Base-by-base conservation (phyloP, 2,329 filamentous ascomycete genomes). In the Orbilia brochopaga region DNA sequence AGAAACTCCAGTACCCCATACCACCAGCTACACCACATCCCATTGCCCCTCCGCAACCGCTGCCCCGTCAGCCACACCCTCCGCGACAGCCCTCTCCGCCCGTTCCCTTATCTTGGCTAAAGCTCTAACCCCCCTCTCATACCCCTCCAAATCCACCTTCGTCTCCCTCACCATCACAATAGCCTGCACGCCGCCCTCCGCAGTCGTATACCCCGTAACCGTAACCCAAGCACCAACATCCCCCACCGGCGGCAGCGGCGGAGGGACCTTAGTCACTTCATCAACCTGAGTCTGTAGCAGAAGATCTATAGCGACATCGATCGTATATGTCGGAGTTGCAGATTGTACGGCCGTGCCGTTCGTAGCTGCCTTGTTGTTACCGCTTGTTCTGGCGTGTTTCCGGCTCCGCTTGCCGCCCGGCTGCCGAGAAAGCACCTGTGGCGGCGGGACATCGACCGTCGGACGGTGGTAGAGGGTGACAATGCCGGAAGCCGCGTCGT, bases 401-500 rank as follows among this genome's bases (percentile, higher is more conserved):
- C n/a, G n/a, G n/a, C n/a, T n/a, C n/a, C n/a, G n/a, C n/a, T n/a
- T n/a, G n/a, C n/a, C n/a, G n/a, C n/a, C n/a, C n/a, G n/a, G n/a
- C n/a, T 27, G 11, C 23, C 42, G n/a, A 27, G 50, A 15, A 27
- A n/a, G 19, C 15, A 42, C 7, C 46, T 35, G 15, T 21, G 54
- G 59, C 8, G 48, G 1, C 5, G 66, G 66, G 27, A 70, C 23
- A 44, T 59, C 48, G 24, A 64, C 51, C 10, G 66, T 42, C 0
- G 66, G 66, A 51, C 59, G 59, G 32, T 70, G 66, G 24, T 70
- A 46, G 17, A 70, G 40, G 2, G 40, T 35, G 15, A 70, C 35
- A n/a, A 35, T 70, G 17, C 66, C 66, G 19, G 59, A 40, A 0
- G 27, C n/a, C 1, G 48, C 6, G 15, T 70, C 66, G 55, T 70